Conservation (phyloP, 495 filamentous ascomycete genomes). For the Evansstolkia leycettana region DNA sequence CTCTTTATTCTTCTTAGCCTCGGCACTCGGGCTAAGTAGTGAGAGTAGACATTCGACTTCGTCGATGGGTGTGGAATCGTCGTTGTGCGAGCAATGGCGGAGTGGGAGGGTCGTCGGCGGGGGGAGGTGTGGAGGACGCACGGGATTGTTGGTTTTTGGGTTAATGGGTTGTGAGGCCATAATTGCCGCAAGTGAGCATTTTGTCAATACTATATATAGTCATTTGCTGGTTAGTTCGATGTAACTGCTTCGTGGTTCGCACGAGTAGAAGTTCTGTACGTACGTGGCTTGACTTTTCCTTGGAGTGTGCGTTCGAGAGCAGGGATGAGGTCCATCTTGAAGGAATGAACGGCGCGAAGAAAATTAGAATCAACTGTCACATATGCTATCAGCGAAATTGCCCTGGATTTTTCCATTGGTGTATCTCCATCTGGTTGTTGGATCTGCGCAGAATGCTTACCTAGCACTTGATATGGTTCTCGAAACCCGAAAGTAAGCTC, state of each 20-base stretch:
- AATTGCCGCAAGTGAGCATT: constrained; percentile 40
- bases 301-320: constrained; percentile 64
- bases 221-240: too few species aligned
- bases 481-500: constrained; percentile 73
- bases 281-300: constrained; percentile 75
- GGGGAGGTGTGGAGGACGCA: constrained; percentile 29
- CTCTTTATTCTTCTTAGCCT: constrained; percentile 61
- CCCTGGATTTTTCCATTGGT: too few species aligned
- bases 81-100: constrained; percentile 80
- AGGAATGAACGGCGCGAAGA: constrained; percentile 55
- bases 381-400: constrained; percentile 4
- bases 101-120: constrained; percentile 53
- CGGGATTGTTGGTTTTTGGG: constrained; percentile 31
- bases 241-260: constrained; percentile 2
- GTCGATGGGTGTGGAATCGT: constrained; percentile 61
- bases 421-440: constrained; percentile 2
- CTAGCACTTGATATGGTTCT: constrained; percentile 83
- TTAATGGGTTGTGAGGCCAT: constrained; percentile 33
- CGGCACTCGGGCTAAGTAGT: constrained; percentile 61
- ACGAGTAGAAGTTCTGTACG: constrained; percentile 13
- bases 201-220: constrained; percentile 41
- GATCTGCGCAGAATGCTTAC: constrained; percentile 38
- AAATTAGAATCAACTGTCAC: constrained; percentile 64
- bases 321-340: constrained; percentile 69
- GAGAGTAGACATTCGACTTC: constrained; percentile 66